These are phyloP conservation scores for Coemansia javaensis DNA, from an alignment of 192 early-diverging fungal genomes.

Conservation along the genomic window DNA sequence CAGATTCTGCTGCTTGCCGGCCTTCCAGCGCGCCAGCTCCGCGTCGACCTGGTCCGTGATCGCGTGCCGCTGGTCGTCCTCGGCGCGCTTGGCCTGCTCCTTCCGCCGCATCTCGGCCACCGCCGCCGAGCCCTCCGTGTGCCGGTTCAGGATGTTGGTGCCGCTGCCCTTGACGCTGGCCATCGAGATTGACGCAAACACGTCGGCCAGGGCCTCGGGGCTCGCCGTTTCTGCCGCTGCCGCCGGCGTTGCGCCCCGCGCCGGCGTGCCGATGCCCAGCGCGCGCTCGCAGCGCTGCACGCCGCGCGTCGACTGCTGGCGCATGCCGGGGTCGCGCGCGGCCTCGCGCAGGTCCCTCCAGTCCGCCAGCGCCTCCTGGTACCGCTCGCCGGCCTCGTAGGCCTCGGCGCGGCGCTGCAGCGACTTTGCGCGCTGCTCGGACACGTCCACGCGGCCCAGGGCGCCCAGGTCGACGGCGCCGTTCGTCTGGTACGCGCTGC, in stretches of 20 bases:
- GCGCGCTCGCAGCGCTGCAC: constrained; percentile 57
- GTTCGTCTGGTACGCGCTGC: constrained; percentile 27
- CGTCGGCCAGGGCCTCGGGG: constrained; percentile 23
- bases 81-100: constrained; percentile 62
- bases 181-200: constrained; percentile 46
- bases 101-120: constrained; percentile 73
- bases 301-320: constrained; percentile 47
- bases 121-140: constrained; percentile 33
- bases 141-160: constrained; percentile 10
- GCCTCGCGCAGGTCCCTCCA: constrained; percentile 50
- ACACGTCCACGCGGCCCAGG: constrained; percentile 24
- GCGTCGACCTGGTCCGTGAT: constrained; percentile 77
- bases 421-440: constrained; percentile 67
- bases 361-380: constrained; percentile 60
- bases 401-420: constrained; percentile 74
- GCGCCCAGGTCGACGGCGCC: constrained; percentile 14
- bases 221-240: constrained; percentile 1
- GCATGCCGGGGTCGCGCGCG: constrained; percentile 19
- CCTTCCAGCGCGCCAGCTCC: constrained; percentile 69
- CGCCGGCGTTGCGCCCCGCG: not conserved
- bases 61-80: constrained; percentile 71
- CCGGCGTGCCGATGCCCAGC: constrained; percentile 18
- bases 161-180: constrained; percentile 21
- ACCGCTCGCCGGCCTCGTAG: constrained; percentile 79
- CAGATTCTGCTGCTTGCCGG: constrained; percentile 86